A percentile compares a stretch with the other conserved stretches of the same genome.
These are phyloP conservation scores for Trichoderma gamsii DNA, from an alignment of 495 filamentous ascomycete genomes.

Conservation along the genomic window DNA sequence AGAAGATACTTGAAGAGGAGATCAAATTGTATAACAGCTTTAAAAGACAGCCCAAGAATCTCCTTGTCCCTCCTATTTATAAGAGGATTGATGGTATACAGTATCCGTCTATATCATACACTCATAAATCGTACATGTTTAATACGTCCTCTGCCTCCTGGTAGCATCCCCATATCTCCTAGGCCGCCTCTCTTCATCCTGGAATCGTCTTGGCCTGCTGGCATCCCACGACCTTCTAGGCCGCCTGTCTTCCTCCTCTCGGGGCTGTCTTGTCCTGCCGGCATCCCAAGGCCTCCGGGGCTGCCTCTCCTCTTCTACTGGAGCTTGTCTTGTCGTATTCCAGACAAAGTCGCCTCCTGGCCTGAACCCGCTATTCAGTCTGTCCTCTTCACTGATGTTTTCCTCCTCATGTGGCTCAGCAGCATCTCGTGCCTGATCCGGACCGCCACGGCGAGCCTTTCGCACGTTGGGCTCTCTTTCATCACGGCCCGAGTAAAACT, in stretches of 20 bases:
- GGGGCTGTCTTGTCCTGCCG: background rate
- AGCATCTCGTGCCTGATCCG: background rate
- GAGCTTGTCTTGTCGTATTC: background rate
- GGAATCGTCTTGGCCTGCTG: background rate
- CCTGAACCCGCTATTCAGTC: background rate
- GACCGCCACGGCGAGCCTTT: background rate
- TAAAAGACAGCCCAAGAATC: too few relatives aligned
- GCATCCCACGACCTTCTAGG: background rate
- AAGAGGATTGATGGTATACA: background rate
- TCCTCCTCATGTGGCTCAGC: background rate
- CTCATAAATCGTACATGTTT: background rate
- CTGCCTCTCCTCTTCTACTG: background rate
- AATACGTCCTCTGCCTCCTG: background rate
- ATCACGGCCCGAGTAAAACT: conserved; percentile 23
- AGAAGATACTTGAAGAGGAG: too few relatives aligned
- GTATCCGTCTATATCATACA: background rate
- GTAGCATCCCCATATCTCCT: background rate
- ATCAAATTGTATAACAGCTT: too few relatives aligned
- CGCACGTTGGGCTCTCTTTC: conserved; percentile 19
- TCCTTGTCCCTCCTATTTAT: too few relatives aligned
- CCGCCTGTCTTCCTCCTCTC: background rate
- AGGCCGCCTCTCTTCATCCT: background rate
- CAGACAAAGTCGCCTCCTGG: conserved; percentile 5
- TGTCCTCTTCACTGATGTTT: background rate
- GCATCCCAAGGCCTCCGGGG: background rate